Evolutionary conservation across 768 basidiomycete species (phyloP).

Genomic region (Leccinum arenicola): DNA sequence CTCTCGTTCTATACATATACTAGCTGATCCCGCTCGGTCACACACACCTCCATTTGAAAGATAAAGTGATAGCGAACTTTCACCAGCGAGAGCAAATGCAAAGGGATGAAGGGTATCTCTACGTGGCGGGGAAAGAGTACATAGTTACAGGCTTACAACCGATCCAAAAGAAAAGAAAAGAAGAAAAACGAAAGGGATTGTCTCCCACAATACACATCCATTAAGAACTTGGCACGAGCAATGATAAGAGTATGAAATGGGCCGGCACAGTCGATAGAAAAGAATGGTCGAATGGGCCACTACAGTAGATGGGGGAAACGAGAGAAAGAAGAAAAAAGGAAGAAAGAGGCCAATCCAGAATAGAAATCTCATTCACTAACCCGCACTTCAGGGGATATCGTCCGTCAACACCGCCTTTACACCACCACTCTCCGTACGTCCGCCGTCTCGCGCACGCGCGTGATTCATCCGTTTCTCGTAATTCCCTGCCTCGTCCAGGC

Average conservation of each 20-base stretch:
- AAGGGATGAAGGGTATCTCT: conserved; percentile 29
- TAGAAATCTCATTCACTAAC: conserved; percentile 12
- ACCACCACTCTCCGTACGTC: conserved; percentile 84
- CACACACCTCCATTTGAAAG: not conserved
- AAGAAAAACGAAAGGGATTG: conserved; percentile 1
- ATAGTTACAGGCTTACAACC: conserved; percentile 22
- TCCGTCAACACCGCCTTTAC: conserved; percentile 68
- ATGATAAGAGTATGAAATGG: conserved; percentile 11
- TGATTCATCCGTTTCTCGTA: conserved; percentile 63
- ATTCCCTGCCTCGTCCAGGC: conserved; percentile 23
- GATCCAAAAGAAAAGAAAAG: conserved; percentile 7
- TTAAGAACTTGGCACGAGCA: conserved; percentile 13
- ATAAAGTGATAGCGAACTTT: not conserved
- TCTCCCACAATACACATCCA: conserved; percentile 22
- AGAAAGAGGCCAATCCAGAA: conserved; percentile 7
- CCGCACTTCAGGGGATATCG: conserved; percentile 20
- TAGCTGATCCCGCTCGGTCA: not conserved
- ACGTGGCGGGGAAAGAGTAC: conserved; percentile 16
- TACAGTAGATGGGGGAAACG: conserved; percentile 6
- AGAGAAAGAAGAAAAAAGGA: conserved; percentile 1
- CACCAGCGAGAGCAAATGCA: not conserved
- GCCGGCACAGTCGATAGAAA: conserved; percentile 6
- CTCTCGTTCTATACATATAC: not conserved
- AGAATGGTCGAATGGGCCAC: conserved; percentile 8
- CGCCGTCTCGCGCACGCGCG: conserved; percentile 73